phyloP scores from a whole-genome alignment of 2,329 filamentous ascomycete species.

The Diaporthe ampelina region DNA sequence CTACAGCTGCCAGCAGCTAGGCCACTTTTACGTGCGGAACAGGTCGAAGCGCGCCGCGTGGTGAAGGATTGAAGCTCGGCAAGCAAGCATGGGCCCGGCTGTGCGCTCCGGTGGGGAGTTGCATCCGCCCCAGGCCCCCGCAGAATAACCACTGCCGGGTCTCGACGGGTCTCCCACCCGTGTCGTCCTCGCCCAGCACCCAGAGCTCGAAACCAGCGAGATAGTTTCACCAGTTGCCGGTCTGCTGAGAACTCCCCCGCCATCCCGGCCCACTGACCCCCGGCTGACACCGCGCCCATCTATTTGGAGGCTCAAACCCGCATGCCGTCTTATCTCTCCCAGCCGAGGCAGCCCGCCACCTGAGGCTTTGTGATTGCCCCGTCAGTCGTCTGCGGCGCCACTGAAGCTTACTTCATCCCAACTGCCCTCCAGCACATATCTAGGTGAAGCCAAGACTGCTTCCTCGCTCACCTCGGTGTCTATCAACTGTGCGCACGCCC shows the following conservation, averaged over 20 bases:
- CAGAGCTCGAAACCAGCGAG: not conserved
- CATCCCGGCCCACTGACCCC: not conserved
- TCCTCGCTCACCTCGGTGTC: not conserved
- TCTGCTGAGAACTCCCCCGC: not conserved
- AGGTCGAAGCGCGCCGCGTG: slow-evolving; percentile 1
- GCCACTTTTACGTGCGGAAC: not conserved
- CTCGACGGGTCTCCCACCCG: not conserved
- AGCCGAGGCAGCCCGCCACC: not conserved
- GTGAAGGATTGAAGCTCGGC: not conserved
- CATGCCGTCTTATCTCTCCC: not conserved
- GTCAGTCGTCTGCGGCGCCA: not conserved
- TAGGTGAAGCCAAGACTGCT: not conserved
- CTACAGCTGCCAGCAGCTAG: not conserved
- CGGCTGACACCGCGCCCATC: not conserved
- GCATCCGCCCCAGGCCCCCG: not conserved
- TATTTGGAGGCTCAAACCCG: not conserved
- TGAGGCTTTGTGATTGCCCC: not conserved
- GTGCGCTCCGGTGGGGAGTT: slow-evolving; percentile 9
- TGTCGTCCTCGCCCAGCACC: not conserved
- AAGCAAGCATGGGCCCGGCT: not conserved
- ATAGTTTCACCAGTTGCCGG: not conserved
- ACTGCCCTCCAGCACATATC: not conserved
- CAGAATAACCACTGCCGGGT: not conserved
- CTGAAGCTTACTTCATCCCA: not conserved
- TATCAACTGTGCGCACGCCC: not conserved